Evolutionary conservation across 2,329 filamentous ascomycete species (phyloP).

Genomic region (Aulographum hederae): DNA sequence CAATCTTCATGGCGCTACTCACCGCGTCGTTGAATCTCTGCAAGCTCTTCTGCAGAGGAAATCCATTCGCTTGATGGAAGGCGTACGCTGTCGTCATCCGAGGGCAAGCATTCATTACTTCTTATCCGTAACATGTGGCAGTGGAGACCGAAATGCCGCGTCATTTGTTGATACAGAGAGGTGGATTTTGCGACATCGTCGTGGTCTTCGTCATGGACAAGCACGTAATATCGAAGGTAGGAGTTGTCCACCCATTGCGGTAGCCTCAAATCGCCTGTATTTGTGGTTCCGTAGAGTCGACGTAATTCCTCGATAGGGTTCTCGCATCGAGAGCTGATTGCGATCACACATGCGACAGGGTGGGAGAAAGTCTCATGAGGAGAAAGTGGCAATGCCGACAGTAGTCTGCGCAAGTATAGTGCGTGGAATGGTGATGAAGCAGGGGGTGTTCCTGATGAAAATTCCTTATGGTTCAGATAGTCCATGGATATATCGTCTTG

Average conservation of each 20-base stretch:
- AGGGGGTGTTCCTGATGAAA: conserved; percentile 9
- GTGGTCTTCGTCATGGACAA: conserved; percentile 89
- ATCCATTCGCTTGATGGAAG: conserved; percentile 78
- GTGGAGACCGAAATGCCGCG: conserved; percentile 89
- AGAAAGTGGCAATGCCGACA: conserved; percentile 61
- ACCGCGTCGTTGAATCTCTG: conserved; percentile 49
- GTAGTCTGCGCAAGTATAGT: conserved; percentile 63
- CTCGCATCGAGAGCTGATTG: conserved; percentile 76
- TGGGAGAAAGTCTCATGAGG: conserved; percentile 89
- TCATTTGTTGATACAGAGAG: conserved; percentile 93
- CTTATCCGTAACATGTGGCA: conserved; percentile 80
- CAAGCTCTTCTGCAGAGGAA: conserved; percentile 68
- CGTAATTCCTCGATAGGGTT: conserved; percentile 75
- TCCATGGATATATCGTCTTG: conserved; percentile 14
- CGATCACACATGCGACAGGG: conserved; percentile 85
- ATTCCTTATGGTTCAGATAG: conserved; percentile 23
- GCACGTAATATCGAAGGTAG: conserved; percentile 86
- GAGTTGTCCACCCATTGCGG: conserved; percentile 82
- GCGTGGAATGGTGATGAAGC: conserved; percentile 64
- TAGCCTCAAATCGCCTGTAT: conserved; percentile 51
- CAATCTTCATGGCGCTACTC: conserved; percentile 8
- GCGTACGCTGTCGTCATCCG: conserved; percentile 76
- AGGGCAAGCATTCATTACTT: conserved; percentile 68
- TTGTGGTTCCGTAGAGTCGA: conserved; percentile 71
- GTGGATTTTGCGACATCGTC: conserved; percentile 87